phyloP scores from a whole-genome alignment of 352 stramenopile species.

The Globisporangium emineosum region DNA sequence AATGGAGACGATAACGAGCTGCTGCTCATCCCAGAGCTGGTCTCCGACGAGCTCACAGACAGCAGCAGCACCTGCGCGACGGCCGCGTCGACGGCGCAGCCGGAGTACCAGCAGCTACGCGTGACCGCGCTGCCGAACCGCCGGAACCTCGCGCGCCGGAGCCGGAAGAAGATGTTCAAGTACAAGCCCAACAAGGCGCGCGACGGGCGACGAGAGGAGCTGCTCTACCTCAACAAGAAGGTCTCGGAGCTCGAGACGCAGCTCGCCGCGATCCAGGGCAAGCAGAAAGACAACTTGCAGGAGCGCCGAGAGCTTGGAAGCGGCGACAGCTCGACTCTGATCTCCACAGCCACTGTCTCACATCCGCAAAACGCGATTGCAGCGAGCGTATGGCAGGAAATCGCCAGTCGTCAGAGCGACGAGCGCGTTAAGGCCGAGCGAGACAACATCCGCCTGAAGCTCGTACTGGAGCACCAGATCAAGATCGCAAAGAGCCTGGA shows the following conservation, averaged over 20 bases:
- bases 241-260: slow-evolving; percentile 39
- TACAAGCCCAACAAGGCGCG: slow-evolving; percentile 39
- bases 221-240: slow-evolving; percentile 42
- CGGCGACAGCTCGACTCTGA: neutral
- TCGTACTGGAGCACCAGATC: slow-evolving; percentile 22
- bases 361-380: neutral
- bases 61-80: neutral
- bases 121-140: slow-evolving; percentile 9
- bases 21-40: slow-evolving; percentile 3
- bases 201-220: slow-evolving; percentile 36
- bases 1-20: neutral
- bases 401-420: slow-evolving; percentile 38
- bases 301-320: too few species aligned
- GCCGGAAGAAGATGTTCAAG: slow-evolving; percentile 22
- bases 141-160: slow-evolving; percentile 12
- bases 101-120: slow-evolving; percentile 8
- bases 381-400: slow-evolving; percentile 33
- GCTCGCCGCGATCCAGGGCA: slow-evolving; percentile 26
- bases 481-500: slow-evolving; percentile 22
- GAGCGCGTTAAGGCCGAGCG: slow-evolving; percentile 17
- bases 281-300: neutral
- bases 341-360: neutral
- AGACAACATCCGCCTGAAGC: slow-evolving; percentile 22
- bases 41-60: neutral
- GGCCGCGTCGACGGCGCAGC: neutral